Evolutionary conservation across 257 asterid genomes (phyloP).

Genomic region (Plantago ovata): DNA sequence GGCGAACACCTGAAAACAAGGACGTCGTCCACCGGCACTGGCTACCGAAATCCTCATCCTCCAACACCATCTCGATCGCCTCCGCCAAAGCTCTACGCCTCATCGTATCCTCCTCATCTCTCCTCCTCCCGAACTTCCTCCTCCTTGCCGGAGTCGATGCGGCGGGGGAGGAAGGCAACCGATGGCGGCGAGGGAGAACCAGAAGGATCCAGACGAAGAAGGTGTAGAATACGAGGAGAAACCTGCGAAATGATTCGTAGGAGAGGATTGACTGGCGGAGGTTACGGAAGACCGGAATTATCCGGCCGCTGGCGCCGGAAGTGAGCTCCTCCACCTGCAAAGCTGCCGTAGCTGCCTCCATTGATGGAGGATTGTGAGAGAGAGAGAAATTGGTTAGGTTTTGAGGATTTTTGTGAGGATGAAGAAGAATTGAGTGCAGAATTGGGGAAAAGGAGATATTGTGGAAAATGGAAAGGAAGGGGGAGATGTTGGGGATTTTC

Average conservation of each 20-base stretch:
- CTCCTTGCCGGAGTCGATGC: constrained; percentile 33
- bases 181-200: constrained; percentile 57
- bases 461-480: no score
- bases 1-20: constrained; percentile 61
- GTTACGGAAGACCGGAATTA: constrained; percentile 77
- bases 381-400: neutral
- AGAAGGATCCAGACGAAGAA: constrained; percentile 74
- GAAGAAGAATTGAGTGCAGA: neutral
- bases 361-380: no score
- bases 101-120: constrained; percentile 93
- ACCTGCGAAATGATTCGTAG: constrained; percentile 39
- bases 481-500: no score
- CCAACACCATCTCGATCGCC: constrained; percentile 60
- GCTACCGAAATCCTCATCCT: constrained; percentile 55
- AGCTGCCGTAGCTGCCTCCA: constrained; percentile 65
- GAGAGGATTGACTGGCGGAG: constrained; percentile 60
- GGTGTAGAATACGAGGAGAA: constrained; percentile 46
- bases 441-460: no score
- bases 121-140: constrained; percentile 51
- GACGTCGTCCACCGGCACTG: no score
- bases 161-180: constrained; percentile 32
- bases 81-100: constrained; percentile 94
- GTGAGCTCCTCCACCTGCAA: constrained; percentile 85
- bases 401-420: neutral
- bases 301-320: constrained; percentile 97